Base-by-base conservation (phyloP, 192 early-diverging fungal species). In the Backusella parvicylindrica region DNA sequence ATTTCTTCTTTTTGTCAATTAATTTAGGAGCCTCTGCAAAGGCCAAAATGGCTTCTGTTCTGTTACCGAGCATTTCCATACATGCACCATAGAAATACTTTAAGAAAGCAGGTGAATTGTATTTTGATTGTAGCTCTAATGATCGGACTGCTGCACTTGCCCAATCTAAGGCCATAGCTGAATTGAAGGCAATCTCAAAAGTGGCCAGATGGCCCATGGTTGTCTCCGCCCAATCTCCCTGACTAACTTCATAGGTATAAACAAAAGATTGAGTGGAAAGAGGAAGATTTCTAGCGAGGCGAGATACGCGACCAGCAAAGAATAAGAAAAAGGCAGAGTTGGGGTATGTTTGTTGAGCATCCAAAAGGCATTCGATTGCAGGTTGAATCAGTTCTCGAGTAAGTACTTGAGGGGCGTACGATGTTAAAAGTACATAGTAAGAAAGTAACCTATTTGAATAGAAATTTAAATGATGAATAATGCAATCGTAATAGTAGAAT, bases 21-120 rank as follows among this genome's bases (percentile, higher is more conserved):
- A 86, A 49, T 32, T 81, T 75, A 32, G 83, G 76, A n/a, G 86
- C 85, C 28, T 79, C 68, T 16, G 82, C 82, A 72, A 91, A 94
- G 64, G 91, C 88, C 16, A 87, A 67, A 26, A 95, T 88, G 1
- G 94, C 94, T 71, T 94, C 92, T 28, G 86, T 87, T 28, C 88
- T 90, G 36, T 92, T 88, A 6, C 94, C 94, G 6, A 84, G 75
- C 49, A 85, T 85, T 38, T 86, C 85, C 43, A 86, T 47, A 30
- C 83, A 82, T 2, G 84, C 82, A 0, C 84, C 87, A 47, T 83
- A 78, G 60, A 86, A 84, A 64, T 87, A 89, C 15, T 82, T 79
- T 67, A 84, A 80, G 64, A 89, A 87, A 0, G 80, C 86, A 21
- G 81, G 83, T 7, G 84, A 86, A 75, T 82, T 83, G 50, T 86